phyloP scores from a whole-genome alignment of 2,329 filamentous ascomycete genomes.

The Apiospora aurea region DNA sequence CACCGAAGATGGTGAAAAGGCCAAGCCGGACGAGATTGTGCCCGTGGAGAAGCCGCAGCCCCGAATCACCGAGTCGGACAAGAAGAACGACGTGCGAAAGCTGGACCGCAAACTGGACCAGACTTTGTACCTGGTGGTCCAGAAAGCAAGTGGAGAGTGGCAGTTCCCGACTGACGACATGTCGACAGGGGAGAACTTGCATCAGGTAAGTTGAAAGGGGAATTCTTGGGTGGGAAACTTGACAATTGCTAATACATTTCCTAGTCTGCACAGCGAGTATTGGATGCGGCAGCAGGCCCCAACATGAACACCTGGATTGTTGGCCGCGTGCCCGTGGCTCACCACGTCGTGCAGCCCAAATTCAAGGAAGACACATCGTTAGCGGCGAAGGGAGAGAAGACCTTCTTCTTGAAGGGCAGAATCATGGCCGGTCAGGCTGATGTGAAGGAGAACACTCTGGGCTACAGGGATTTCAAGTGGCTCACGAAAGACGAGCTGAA shows the following conservation, averaged over 20 bases:
- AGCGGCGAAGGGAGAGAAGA: conserved; percentile 72
- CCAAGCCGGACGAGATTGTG: conserved; percentile 65
- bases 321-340: conserved; percentile 86
- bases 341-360: conserved; percentile 67
- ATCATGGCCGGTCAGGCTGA: conserved; percentile 98
- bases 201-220: conserved; percentile 69
- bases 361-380: conserved; percentile 52
- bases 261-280: conserved; percentile 82
- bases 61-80: conserved; percentile 80
- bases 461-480: conserved; percentile 88
- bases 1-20: conserved; percentile 66
- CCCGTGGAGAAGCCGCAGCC: conserved; percentile 74
- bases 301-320: conserved; percentile 99
- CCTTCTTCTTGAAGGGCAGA: conserved; percentile 94
- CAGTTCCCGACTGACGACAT: conserved; percentile 80
- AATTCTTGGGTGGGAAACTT: background rate
- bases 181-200: conserved; percentile 75
- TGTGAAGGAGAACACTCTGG: conserved; percentile 73
- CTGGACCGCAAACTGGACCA: conserved; percentile 80
- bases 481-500: conserved; percentile 87
- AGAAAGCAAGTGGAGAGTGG: conserved; percentile 76
- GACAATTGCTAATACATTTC: conserved; percentile 1
- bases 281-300: conserved; percentile 78
- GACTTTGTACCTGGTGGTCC: conserved; percentile 89
- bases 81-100: conserved; percentile 74